Conservation (phyloP, 495 filamentous ascomycete species). For the Neurospora sublineolata region DNA sequence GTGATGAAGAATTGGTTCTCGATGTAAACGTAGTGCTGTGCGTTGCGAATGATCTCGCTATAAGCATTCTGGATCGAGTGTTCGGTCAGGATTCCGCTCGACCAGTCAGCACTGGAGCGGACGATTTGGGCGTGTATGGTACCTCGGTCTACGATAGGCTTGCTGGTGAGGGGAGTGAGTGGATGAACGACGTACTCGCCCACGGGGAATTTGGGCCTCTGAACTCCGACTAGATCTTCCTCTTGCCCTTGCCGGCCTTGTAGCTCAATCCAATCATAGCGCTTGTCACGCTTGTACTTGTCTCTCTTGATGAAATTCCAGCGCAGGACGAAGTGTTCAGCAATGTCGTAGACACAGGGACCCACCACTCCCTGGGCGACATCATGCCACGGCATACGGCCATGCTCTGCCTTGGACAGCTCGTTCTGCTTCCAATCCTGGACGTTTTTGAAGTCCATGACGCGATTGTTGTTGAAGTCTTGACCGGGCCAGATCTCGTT, state of each 20-base stretch:
- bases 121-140: conserved; percentile 74
- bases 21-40: conserved; percentile 88
- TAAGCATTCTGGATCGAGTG: conserved; percentile 92
- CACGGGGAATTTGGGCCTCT: conserved; percentile 72
- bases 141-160: conserved; percentile 41
- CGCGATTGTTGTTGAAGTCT: conserved; percentile 89
- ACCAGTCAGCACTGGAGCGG: conserved; percentile 85
- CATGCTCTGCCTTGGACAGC: conserved; percentile 82
- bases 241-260: conserved; percentile 67
- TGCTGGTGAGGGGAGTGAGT: conserved; percentile 45
- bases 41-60: conserved; percentile 68
- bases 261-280: conserved; percentile 73
- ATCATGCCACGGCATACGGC: conserved; percentile 97
- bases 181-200: conserved; percentile 83
- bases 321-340: conserved; percentile 86
- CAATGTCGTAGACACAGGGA: conserved; percentile 85
- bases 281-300: conserved; percentile 81
- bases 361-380: conserved; percentile 83
- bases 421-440: conserved; percentile 87
- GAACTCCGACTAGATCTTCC: conserved; percentile 78
- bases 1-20: conserved; percentile 99
- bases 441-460: conserved; percentile 92
- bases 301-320: conserved; percentile 98
- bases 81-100: conserved; percentile 81
- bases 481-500: conserved; percentile 90